Evolutionary conservation across 176 grass and related monocot species (phyloP).

Genomic region (Juncus effusus): DNA sequence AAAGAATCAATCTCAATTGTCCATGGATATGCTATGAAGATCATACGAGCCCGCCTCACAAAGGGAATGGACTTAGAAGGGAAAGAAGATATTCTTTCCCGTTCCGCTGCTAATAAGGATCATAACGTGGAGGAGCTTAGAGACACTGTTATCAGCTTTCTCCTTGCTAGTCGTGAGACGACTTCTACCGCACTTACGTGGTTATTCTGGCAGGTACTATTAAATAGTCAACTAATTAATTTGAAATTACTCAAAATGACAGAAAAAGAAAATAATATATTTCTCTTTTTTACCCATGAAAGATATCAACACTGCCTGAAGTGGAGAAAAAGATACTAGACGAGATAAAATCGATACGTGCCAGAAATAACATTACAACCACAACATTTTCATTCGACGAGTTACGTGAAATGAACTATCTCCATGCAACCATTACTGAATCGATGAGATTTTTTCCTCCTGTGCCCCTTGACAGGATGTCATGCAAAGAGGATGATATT

Average conservation of each 20-base stretch:
- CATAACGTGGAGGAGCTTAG: conserved; percentile 25
- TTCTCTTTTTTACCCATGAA: background rate
- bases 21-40: conserved; percentile 17
- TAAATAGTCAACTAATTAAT: background rate
- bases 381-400: conserved; percentile 25
- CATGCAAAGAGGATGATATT: conserved; percentile 41
- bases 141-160: conserved; percentile 36
- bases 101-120: conserved; percentile 24
- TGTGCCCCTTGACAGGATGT: conserved; percentile 36
- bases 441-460: conserved; percentile 41
- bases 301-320: conserved; percentile 24
- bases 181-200: conserved; percentile 45
- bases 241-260: background rate
- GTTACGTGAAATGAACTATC: conserved; percentile 37
- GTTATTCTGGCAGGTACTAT: conserved; percentile 46
- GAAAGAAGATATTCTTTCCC: conserved; percentile 34
- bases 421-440: conserved; percentile 38
- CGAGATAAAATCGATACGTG: conserved; percentile 18
- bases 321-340: conserved; percentile 20
- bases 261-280: background rate
- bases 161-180: conserved; percentile 45
- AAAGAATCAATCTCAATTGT: conserved; percentile 15
- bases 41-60: conserved; percentile 38
- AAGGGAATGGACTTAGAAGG: conserved; percentile 5
- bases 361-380: background rate